Evolutionary conservation across 2,329 filamentous ascomycete species (phyloP).

Genomic region (Domatiomyces globalis): DNA sequence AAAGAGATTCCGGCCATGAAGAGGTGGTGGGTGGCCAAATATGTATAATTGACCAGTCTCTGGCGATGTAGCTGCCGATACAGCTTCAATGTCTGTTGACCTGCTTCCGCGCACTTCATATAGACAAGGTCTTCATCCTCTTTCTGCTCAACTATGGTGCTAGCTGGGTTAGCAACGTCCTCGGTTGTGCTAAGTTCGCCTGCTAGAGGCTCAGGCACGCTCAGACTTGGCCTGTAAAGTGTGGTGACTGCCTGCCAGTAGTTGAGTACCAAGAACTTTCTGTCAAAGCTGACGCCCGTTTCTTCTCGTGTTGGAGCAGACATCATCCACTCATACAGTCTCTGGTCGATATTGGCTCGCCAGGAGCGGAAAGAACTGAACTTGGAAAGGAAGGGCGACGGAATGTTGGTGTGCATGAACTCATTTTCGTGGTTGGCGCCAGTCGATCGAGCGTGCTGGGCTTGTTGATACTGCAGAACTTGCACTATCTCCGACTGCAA

Average conservation of each 20-base stretch:
- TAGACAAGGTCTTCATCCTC: conserved; percentile 81
- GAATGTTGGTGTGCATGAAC: conserved; percentile 63
- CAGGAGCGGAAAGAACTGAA: conserved; percentile 80
- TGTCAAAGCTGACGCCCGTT: conserved; percentile 77
- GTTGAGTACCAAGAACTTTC: conserved; percentile 83
- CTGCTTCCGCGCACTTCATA: conserved; percentile 85
- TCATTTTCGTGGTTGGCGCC: conserved; percentile 52
- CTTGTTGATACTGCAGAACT: conserved; percentile 83
- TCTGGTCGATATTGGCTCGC: conserved; percentile 72
- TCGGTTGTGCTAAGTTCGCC: conserved; percentile 53
- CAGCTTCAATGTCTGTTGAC: conserved; percentile 78
- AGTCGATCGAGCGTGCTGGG: conserved; percentile 56
- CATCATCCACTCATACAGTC: conserved; percentile 75
- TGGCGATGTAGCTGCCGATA: conserved; percentile 81
- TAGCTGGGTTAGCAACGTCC: conserved; percentile 43
- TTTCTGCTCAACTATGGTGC: conserved; percentile 31
- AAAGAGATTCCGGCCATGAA: conserved; percentile 97
- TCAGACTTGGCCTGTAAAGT: conserved; percentile 81
- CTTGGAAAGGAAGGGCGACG: conserved; percentile 69
- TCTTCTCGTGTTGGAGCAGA: conserved; percentile 62
- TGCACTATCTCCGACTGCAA: conserved; percentile 92
- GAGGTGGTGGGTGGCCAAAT: conserved; percentile 84
- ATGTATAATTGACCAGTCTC: conserved; percentile 88
- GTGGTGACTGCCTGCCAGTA: conserved; percentile 97
- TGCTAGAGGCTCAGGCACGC: conserved; percentile 71